These are phyloP conservation scores for Cutaneotrichosporon mucoides DNA, from an alignment of 1,284 basidiomycete species.

Conservation along the genomic window DNA sequence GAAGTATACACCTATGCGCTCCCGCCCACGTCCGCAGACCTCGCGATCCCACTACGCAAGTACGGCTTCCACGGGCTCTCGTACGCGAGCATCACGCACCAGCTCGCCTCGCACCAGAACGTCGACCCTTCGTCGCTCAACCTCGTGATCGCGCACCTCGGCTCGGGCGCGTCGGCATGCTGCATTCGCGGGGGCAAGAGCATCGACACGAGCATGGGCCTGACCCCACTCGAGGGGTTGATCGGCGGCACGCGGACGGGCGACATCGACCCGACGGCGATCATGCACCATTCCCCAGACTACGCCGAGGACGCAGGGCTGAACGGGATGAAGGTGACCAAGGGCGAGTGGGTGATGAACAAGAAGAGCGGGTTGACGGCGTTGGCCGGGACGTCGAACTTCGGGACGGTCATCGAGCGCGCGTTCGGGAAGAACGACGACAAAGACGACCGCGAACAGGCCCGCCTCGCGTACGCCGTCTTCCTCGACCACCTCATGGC, in stretches of 20 bases:
- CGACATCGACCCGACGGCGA: slow-evolving; percentile 72
- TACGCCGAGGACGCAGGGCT: slow-evolving; percentile 55
- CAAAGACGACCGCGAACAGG: slow-evolving; percentile 16
- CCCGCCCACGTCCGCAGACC: slow-evolving; percentile 55
- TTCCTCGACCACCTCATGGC: slow-evolving; percentile 69
- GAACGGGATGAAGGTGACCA: slow-evolving; percentile 58
- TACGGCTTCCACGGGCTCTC: slow-evolving; percentile 79
- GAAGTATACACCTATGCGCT: slow-evolving; percentile 75
- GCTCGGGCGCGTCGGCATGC: slow-evolving; percentile 71
- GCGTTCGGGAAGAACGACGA: slow-evolving; percentile 12
- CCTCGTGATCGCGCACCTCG: slow-evolving; percentile 75
- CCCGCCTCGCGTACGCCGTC: slow-evolving; percentile 63
- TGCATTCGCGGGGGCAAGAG: slow-evolving; percentile 64
- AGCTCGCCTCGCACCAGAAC: slow-evolving; percentile 54
- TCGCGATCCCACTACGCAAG: slow-evolving; percentile 66
- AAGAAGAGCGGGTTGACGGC: slow-evolving; percentile 63
- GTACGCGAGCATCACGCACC: slow-evolving; percentile 43
- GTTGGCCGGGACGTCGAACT: slow-evolving; percentile 70
- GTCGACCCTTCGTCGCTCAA: slow-evolving; percentile 56
- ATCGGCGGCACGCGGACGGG: slow-evolving; percentile 84
- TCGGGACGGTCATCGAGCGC: slow-evolving; percentile 56
- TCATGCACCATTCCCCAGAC: slow-evolving; percentile 76
- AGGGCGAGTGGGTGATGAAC: slow-evolving; percentile 75
- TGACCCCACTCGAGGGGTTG: slow-evolving; percentile 55
- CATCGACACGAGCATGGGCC: slow-evolving; percentile 60